A percentile compares a stretch with the other conserved stretches of the same genome.
Conservation (phyloP, 805 yeast species). For the Pichia ethanolica region DNA sequence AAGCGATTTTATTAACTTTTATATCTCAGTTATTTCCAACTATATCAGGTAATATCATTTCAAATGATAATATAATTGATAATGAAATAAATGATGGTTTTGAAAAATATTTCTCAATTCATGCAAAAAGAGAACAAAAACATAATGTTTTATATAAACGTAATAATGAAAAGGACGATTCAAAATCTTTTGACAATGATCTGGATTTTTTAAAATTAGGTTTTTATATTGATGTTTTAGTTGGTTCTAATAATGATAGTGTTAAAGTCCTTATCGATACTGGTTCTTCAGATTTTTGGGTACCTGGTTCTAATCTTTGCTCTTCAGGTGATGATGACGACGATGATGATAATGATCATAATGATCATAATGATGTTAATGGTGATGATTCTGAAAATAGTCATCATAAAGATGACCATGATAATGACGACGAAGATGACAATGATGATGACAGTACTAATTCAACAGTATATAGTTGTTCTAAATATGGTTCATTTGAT, state of each 20-base stretch:
- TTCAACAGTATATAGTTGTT: background rate
- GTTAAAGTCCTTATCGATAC: slow-evolving; percentile 95
- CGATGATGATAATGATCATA: background rate
- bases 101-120: background rate
- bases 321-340: slow-evolving; percentile 49
- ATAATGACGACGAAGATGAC: background rate
- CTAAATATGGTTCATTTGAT: background rate
- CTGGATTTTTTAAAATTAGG: background rate
- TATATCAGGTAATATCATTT: background rate
- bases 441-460: background rate
- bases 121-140: background rate
- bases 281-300: slow-evolving; percentile 95
- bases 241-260: slow-evolving; percentile 91
- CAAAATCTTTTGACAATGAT: background rate
- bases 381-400: too few species aligned
- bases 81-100: too few species aligned
- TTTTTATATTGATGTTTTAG: slow-evolving; percentile 61
- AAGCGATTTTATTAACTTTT: background rate
- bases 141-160: background rate
- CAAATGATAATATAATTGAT: too few species aligned
- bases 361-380: background rate
- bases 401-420: too few species aligned
- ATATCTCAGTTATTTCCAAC: background rate
- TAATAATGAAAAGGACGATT: background rate
- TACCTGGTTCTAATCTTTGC: slow-evolving; percentile 80